Conservation (phyloP, 345 rosid genomes). For the Syzygium aqueum region DNA sequence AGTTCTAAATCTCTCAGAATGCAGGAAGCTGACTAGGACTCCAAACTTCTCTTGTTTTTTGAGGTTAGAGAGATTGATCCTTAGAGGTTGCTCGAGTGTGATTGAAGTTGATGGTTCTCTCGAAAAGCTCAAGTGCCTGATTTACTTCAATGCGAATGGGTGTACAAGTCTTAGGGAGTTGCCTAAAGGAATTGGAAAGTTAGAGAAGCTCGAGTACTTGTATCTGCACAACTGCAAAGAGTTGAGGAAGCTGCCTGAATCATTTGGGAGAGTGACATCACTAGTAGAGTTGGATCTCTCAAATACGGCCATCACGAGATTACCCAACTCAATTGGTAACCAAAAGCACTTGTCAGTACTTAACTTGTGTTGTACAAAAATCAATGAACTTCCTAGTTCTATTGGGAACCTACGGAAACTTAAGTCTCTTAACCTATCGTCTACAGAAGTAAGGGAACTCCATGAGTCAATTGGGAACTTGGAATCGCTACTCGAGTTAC, state of each 20-base stretch:
- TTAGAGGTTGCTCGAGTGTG: constrained; percentile 15
- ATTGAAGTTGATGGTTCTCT: constrained; percentile 14
- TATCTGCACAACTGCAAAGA: background rate
- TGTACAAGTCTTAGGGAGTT: background rate
- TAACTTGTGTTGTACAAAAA: background rate
- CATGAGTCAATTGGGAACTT: background rate
- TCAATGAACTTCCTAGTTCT: background rate
- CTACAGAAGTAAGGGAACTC: background rate
- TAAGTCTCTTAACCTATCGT: background rate
- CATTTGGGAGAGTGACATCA: no score
- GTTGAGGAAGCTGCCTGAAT: no score
- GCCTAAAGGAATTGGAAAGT: background rate
- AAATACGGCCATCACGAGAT: no score
- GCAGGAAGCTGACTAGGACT: background rate
- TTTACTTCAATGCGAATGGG: background rate
- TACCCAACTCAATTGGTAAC: background rate
- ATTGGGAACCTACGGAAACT: background rate
- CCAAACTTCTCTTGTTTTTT: constrained; percentile 11
- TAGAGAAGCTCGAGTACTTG: background rate
- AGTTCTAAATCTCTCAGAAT: constrained; percentile 3
- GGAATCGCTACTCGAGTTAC: background rate
- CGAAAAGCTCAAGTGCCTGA: background rate
- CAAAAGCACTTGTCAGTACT: rapidly evolving
- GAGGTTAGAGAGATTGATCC: constrained; percentile 14
- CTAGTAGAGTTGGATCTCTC: no score